Evolutionary conservation across 1,284 basidiomycete genomes (phyloP).

Genomic region (Sporisorium sorghi): DNA sequence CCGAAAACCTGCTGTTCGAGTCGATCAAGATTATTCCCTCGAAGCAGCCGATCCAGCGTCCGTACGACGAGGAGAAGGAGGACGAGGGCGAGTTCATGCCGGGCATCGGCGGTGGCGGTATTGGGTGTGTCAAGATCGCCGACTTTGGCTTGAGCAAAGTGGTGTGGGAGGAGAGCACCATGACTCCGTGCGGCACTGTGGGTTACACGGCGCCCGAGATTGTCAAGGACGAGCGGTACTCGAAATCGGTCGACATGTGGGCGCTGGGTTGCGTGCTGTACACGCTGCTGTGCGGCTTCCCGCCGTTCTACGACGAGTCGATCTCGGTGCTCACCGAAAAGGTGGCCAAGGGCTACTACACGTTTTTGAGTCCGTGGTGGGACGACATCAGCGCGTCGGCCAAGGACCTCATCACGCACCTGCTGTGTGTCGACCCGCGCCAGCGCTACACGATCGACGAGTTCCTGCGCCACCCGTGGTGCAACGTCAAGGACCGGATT

Average conservation of each 20-base stretch:
- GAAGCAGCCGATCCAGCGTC: constrained; percentile 76
- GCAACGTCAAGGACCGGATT: constrained; percentile 72
- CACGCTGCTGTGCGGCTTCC: constrained; percentile 97
- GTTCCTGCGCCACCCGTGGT: constrained; percentile 97
- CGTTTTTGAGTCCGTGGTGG: constrained; percentile 99
- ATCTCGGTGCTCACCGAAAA: constrained; percentile 98
- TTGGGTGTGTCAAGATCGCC: constrained; percentile 97
- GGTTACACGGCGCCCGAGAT: constrained; percentile 99
- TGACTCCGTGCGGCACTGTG: constrained; percentile 98
- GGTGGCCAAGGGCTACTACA: constrained; percentile 96
- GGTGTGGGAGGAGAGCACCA: constrained; percentile 98
- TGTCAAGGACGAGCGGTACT: constrained; percentile 98
- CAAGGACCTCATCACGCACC: constrained; percentile 93
- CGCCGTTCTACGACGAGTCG: constrained; percentile 98
- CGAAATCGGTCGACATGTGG: constrained; percentile 99
- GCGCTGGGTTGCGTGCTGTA: constrained; percentile 98
- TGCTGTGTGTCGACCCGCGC: constrained; percentile 93
- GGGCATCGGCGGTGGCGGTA: constrained; percentile 93
- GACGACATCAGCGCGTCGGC: constrained; percentile 91
- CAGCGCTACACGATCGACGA: constrained; percentile 98
- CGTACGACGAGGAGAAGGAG: constrained; percentile 98
- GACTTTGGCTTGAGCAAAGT: constrained; percentile 98
- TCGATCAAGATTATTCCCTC: constrained; percentile 92
- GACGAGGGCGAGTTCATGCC: constrained; percentile 96
- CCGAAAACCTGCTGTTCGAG: constrained; percentile 96